A percentile compares a stretch with the other conserved stretches of the same genome.
Conservation (phyloP, 768 basidiomycete species). For the Trametes sanguinea region DNA sequence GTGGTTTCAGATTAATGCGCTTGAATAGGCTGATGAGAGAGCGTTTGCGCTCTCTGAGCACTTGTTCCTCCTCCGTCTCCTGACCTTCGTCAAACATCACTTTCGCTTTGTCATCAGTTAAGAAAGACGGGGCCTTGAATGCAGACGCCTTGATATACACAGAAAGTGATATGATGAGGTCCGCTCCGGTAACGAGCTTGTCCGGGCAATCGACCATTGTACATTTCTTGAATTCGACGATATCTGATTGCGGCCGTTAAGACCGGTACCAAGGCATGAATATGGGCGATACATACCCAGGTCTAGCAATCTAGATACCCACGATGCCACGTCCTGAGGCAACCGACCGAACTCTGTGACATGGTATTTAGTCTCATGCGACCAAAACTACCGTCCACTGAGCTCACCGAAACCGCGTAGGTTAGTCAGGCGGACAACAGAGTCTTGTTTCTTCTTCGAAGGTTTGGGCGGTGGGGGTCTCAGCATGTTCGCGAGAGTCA, state of each 20-base stretch:
- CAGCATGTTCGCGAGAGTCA: constrained; percentile 65
- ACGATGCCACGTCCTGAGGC: constrained; percentile 66
- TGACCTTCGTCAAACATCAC: constrained; percentile 71
- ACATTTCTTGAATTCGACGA: constrained; percentile 66
- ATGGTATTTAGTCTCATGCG: not conserved
- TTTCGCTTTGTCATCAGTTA: constrained; percentile 36
- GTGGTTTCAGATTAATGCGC: constrained; percentile 67
- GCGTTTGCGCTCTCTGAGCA: constrained; percentile 77
- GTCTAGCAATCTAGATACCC: constrained; percentile 77
- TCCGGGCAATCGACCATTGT: constrained; percentile 80
- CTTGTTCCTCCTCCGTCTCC: constrained; percentile 78
- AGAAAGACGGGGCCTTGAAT: constrained; percentile 52
- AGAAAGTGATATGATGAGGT: constrained; percentile 75
- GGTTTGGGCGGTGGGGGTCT: constrained; percentile 54
- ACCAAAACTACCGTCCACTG: not conserved
- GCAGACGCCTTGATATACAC: constrained; percentile 70
- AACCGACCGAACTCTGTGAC: constrained; percentile 73
- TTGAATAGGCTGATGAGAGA: constrained; percentile 76
- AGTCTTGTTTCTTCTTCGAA: constrained; percentile 60
- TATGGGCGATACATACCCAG: constrained; percentile 45
- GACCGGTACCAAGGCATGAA: not conserved
- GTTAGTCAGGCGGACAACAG: constrained; percentile 68
- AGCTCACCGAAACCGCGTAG: constrained; percentile 61
- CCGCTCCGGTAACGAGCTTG: constrained; percentile 69
- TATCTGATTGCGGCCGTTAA: constrained; percentile 39